Percentiles rank a stretch among this genome's conserved stretches.
These are phyloP conservation scores for Delitschia confertaspora DNA, from an alignment of 495 filamentous ascomycete genomes.

Conservation along the genomic window DNA sequence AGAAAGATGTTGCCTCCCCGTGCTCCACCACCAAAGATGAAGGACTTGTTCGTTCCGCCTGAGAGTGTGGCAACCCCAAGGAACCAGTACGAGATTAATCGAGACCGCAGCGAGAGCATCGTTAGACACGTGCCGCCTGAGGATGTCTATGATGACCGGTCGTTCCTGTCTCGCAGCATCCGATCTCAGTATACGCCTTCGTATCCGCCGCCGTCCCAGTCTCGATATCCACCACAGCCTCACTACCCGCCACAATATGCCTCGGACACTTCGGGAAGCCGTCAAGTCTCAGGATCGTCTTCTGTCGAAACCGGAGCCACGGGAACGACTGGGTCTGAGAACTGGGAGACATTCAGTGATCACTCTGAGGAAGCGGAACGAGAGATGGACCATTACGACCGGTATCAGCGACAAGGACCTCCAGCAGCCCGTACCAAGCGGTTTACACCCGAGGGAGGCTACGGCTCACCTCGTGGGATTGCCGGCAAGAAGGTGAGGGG, in stretches of 20 bases:
- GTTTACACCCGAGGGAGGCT: constrained; percentile 49
- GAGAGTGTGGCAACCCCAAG: constrained; percentile 41
- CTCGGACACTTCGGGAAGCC: constrained; percentile 41
- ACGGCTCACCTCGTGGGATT: constrained; percentile 39
- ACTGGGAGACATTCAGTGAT: constrained; percentile 77
- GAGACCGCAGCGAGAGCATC: constrained; percentile 52
- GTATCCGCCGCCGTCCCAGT: too few species aligned
- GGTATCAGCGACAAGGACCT: too few species aligned
- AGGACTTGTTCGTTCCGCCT: constrained; percentile 65
- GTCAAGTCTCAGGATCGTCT: constrained; percentile 65
- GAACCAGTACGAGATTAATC: constrained; percentile 23
- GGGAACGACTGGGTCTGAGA: constrained; percentile 69
- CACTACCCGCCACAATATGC: constrained; percentile 40
- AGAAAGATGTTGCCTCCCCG: constrained; percentile 55
- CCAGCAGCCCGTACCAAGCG: constrained; percentile 57
- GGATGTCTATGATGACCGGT: constrained; percentile 70
- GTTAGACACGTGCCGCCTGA: constrained; percentile 75
- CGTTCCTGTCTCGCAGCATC: constrained; percentile 25
- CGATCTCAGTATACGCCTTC: constrained; percentile 16
- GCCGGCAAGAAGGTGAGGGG: constrained; percentile 30
- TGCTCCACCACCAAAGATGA: constrained; percentile 82
- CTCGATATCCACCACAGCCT: too few species aligned
- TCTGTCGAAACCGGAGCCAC: constrained; percentile 47
- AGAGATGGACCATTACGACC: constrained; percentile 70
- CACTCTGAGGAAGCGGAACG: constrained; percentile 48